Base-by-base conservation (phyloP, 371 early-diverging fungal genomes). In the Apophysomyces variabilis region DNA sequence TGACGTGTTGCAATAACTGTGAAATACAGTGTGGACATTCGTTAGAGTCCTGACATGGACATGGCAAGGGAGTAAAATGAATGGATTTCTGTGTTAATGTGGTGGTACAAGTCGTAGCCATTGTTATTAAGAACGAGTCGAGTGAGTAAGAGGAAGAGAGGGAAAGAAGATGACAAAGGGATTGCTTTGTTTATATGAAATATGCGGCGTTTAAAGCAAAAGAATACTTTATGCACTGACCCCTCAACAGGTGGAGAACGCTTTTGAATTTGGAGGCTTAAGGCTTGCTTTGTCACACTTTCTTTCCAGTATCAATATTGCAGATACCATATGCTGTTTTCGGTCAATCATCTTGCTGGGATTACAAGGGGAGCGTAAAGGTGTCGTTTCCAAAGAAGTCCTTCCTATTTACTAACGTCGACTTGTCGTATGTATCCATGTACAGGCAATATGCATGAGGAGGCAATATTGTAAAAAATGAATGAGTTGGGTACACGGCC, bases 151-250 rank as follows among this genome's bases (percentile, higher is more conserved):
- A 44, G 61, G 50, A 41, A 18, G 45, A 57, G 47, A 65, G 14
- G 47, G 21, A 60, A 36, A 57, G 38, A 61, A 43, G 62, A 36
- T 32, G 37, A 36, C 18, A 39, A 60, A 62, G 54, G 64, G 45
- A 11, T 21, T 41, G 21, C 21, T 50, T 50, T 50, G 54, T 21
- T 50, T 50, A 18, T 50, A 64, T 44, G 38, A 39, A 60, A 58
- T n/a, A 18, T 50, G 16, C 54, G 54, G 54, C 21, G 54, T 50
- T 50, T 50, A 21, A 50, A 50, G 54, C 9, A 50, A 21, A n/a
- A 5, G 54, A 18, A 9, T 50, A 50, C 21, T 50, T 50, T 21
- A 50, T 50, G 54, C 54, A 50, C 21, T 50, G 54, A 50, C 54
- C 54, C 54, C 54, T 50, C 54, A 50, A 16, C 54, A 50, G 21